Evolutionary conservation across 2,329 filamentous ascomycete species (phyloP).

Genomic region (Bertia moriformis): DNA sequence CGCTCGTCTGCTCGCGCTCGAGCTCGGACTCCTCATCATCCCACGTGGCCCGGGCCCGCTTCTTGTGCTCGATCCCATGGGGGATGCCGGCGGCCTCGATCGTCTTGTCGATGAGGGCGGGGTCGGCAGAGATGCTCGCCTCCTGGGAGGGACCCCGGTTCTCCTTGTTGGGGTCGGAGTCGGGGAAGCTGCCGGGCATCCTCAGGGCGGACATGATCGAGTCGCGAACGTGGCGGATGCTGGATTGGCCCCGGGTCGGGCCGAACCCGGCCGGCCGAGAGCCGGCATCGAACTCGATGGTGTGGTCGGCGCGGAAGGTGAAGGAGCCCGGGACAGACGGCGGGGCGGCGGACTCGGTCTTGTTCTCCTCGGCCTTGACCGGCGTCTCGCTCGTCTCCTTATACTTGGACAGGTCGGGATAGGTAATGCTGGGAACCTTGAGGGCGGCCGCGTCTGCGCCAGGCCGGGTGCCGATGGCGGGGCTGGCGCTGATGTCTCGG

Average conservation of each 20-base stretch:
- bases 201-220: constrained; percentile 29
- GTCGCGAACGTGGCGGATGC: constrained; percentile 41
- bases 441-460: constrained; percentile 17
- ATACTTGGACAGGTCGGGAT: constrained; percentile 35
- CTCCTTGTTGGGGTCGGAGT: constrained; percentile 33
- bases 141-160: constrained; percentile 21
- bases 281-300: constrained; percentile 37
- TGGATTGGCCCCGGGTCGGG: constrained; percentile 39
- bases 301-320: constrained; percentile 52
- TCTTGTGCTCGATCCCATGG: constrained; percentile 20
- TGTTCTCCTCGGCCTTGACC: constrained; percentile 7
- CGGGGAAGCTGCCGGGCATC: constrained; percentile 43
- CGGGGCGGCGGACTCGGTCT: constrained; percentile 11
- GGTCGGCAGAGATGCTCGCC: constrained; percentile 12
- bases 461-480: constrained; percentile 18
- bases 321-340: constrained; percentile 40
- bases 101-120: constrained; percentile 26
- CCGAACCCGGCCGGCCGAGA: constrained; percentile 39
- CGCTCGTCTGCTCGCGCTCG: constrained; percentile 26
- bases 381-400: constrained; percentile 5
- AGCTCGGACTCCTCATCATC: constrained; percentile 14
- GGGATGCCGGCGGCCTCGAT: constrained; percentile 12
- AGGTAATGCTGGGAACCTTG: too few species aligned
- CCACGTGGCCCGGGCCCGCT: constrained; percentile 16
- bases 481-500: constrained; percentile 5